A percentile compares a stretch with the other conserved stretches of the same genome.
Conservation (phyloP, 2,329 filamentous ascomycete genomes). For the Colletotrichum ledebouriae region DNA sequence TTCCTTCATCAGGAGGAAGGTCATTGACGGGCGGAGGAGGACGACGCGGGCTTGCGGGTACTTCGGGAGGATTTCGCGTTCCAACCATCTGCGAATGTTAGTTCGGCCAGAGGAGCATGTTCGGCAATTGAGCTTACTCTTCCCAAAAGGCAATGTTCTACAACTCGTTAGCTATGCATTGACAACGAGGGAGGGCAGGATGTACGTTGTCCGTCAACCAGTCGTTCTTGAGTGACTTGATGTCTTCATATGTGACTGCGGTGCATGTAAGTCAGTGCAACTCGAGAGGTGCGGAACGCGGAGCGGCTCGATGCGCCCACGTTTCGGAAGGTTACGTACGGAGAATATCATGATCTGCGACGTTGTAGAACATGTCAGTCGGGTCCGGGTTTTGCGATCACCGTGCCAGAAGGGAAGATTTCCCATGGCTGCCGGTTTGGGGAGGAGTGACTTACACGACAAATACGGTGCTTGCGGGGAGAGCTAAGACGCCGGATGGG, state of each 20-base stretch:
- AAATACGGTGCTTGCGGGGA: slow-evolving; percentile 58
- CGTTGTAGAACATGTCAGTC: slow-evolving; percentile 26
- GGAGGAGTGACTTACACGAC: slow-evolving; percentile 57
- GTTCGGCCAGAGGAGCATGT: slow-evolving; percentile 14
- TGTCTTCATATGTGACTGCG: slow-evolving; percentile 87
- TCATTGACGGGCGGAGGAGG: slow-evolving; percentile 92
- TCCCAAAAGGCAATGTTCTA: slow-evolving; percentile 98
- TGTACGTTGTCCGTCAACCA: slow-evolving; percentile 96
- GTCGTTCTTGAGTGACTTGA: slow-evolving; percentile 89
- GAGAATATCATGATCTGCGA: slow-evolving; percentile 51
- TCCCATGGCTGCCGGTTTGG: background rate
- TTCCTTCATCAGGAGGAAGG: slow-evolving; percentile 88
- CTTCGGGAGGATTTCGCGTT: slow-evolving; percentile 85
- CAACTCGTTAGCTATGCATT: slow-evolving; percentile 43
- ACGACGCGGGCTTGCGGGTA: slow-evolving; percentile 89
- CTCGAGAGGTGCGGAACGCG: background rate
- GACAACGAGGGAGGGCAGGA: background rate
- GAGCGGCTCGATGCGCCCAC: background rate
- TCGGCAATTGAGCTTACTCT: slow-evolving; percentile 71
- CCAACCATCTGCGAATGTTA: slow-evolving; percentile 74
- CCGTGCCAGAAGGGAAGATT: background rate
- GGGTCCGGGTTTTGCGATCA: background rate
- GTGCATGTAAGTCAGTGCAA: slow-evolving; percentile 25
- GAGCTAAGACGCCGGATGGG: slow-evolving; percentile 44
- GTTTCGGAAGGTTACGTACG: slow-evolving; percentile 37